These are phyloP conservation scores for Didymella pomorum DNA, from an alignment of 2,329 filamentous ascomycete genomes.

Conservation along the genomic window DNA sequence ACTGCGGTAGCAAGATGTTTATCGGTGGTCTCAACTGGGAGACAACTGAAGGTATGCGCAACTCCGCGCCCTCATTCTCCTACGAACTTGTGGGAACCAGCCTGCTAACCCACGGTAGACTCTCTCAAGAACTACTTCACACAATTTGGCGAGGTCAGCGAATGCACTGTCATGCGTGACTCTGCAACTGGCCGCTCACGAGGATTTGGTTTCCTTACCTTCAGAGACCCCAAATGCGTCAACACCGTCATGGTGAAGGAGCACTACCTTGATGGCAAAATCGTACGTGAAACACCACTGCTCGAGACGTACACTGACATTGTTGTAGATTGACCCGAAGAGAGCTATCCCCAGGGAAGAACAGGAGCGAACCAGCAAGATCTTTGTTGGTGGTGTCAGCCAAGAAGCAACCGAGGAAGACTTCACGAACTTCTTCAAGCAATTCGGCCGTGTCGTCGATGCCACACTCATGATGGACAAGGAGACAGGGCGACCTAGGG, in stretches of 20 bases:
- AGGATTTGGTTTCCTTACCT: slow-evolving; percentile 97
- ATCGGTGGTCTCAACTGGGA: slow-evolving; percentile 99
- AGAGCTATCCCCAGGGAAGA: slow-evolving; percentile 96
- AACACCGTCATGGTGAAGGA: slow-evolving; percentile 99
- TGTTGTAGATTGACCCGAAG: slow-evolving; percentile 88
- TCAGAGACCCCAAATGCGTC: slow-evolving; percentile 96
- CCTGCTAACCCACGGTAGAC: slow-evolving; percentile 64
- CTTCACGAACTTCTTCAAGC: slow-evolving; percentile 95
- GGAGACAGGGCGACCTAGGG: slow-evolving; percentile 93
- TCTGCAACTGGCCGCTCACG: slow-evolving; percentile 90
- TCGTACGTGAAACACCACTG: slow-evolving; percentile 70
- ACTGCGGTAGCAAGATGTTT: slow-evolving; percentile 87
- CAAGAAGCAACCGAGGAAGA: slow-evolving; percentile 97
- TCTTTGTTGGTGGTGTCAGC: slow-evolving; percentile 96
- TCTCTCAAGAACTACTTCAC: slow-evolving; percentile 97
- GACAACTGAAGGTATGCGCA: slow-evolving; percentile 88
- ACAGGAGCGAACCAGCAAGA: slow-evolving; percentile 98
- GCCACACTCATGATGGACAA: slow-evolving; percentile 99
- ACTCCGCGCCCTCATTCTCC: neutral
- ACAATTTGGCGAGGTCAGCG: slow-evolving; percentile 94
- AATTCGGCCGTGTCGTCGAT: slow-evolving; percentile 95
- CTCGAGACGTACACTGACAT: slow-evolving; percentile 29
- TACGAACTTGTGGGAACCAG: neutral
- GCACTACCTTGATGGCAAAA: slow-evolving; percentile 96
- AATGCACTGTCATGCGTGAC: slow-evolving; percentile 99